Evolutionary conservation across 164 flowering plant genomes (phyloP), one percentile per base, ranked within the genome.

Genomic region (Buxus sempervirens): DNA sequence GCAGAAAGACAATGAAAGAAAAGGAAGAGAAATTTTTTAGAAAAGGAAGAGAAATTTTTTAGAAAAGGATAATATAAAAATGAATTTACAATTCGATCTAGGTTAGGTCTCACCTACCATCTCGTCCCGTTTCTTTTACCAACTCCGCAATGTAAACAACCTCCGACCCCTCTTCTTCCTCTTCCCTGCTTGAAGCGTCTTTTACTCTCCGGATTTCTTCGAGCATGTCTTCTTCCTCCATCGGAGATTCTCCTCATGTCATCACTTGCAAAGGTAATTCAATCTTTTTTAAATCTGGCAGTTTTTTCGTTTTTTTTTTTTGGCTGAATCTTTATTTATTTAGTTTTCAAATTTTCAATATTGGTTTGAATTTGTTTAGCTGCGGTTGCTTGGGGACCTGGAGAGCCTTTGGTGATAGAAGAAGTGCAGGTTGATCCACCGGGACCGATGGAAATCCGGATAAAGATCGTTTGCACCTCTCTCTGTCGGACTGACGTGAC

Each of bases 401-500:
- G 96, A 53, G 77, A 87, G 71, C 60, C 86, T 20, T 63, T 91
- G 83, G 92, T 89, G 60, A 67, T 94, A 61, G 96, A 91, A 75
- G 84, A 91, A 60, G 98, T 90, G 70, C 80, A 87, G 80, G 82
- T 94, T 48, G 86, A 85, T 69, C 93, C 93, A 0, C 96, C 97
- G 0, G 80, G 82, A 5, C 76, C 95, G 0, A 70, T 75, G 82
- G 97, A 94, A 82, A 87, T 94, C 27, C 84, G 97, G 19, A 70
- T 94, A 54, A 90, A 89, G 70, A 91, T 91, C 28, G 88, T 90
- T 65, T 86, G 68, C 71, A 89, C 98, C 20, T 88, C 96, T 20
- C 93, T 94, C 64, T 94, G 97, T 69, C 90, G 98, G 64, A 88
- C 91, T 24, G 99, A 95, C 61, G 19, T 95, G 73, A 72, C 90